Percentiles rank a stretch among this genome's conserved stretches.
Evolutionary conservation across 148 eudicot genomes (phyloP).

Genomic region (Bassia scoparia): DNA sequence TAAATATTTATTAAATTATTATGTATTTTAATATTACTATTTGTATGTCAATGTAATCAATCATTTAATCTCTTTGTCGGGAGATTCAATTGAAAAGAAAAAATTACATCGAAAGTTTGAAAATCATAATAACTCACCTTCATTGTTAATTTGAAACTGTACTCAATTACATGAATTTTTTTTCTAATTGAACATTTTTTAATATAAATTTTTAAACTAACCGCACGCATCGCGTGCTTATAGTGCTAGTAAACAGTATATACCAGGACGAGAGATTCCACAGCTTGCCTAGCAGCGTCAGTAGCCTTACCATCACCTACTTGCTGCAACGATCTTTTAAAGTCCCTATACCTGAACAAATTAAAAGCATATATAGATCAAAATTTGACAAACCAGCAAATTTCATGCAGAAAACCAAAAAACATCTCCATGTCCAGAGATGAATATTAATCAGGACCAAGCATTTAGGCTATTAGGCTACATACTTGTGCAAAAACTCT

Average conservation of each 20-base stretch:
- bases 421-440: not conserved
- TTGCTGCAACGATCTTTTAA: constrained; percentile 78
- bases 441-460: constrained; percentile 1
- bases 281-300: constrained; percentile 77
- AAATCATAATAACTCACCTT: too few species aligned
- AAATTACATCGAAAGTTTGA: too few species aligned
- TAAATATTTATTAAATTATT: too few species aligned
- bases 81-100: too few species aligned
- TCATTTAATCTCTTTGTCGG: too few species aligned
- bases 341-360: constrained; percentile 74
- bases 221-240: too few species aligned
- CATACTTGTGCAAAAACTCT: constrained; percentile 84
- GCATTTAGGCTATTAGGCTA: not conserved
- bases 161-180: too few species aligned
- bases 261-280: constrained; percentile 79
- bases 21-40: too few species aligned
- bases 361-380: not conserved
- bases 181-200: too few species aligned
- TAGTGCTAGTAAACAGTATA: constrained; percentile 11
- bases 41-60: too few species aligned
- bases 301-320: constrained; percentile 53
- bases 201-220: too few species aligned
- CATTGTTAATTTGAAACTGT: too few species aligned
- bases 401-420: not conserved
- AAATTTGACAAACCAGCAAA: not conserved